Evolutionary conservation across 2,329 filamentous ascomycete genomes (phyloP).

Genomic region (Venturia nashicola): DNA sequence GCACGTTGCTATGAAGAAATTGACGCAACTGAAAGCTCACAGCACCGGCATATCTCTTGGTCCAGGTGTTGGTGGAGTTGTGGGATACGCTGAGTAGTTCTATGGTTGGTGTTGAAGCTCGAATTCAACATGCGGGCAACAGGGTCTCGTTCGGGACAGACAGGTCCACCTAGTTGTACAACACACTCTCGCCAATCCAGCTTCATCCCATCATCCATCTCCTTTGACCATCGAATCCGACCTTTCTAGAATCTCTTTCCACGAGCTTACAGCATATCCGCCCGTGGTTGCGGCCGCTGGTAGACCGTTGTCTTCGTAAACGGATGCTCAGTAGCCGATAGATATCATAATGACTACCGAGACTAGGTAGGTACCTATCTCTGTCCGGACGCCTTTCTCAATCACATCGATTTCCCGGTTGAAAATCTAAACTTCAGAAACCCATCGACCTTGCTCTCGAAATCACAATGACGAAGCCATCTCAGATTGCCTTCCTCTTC

Average conservation of each 20-base stretch:
- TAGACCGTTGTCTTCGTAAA: neutral
- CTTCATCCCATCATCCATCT: too few species aligned
- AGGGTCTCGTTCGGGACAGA: neutral
- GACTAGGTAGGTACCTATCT: too few species aligned
- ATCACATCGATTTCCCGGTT: neutral
- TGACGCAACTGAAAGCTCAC: neutral
- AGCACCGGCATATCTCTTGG: neutral
- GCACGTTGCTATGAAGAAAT: neutral
- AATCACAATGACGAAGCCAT: neutral
- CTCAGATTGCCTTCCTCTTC: constrained; percentile 47
- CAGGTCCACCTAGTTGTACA: neutral
- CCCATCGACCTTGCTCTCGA: neutral
- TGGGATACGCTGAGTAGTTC: neutral
- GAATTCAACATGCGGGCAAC: neutral
- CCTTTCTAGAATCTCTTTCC: neutral
- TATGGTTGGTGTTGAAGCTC: neutral
- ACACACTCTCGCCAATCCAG: too few species aligned
- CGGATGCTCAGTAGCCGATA: neutral
- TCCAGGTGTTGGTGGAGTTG: neutral
- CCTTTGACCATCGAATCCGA: neutral
- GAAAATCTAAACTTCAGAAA: neutral
- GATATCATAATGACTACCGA: neutral
- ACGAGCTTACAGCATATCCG: neutral
- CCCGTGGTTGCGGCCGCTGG: neutral
- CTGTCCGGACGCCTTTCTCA: neutral